Base-by-base conservation (phyloP, 352 stramenopile genomes). In the Plasmopara muralis region DNA sequence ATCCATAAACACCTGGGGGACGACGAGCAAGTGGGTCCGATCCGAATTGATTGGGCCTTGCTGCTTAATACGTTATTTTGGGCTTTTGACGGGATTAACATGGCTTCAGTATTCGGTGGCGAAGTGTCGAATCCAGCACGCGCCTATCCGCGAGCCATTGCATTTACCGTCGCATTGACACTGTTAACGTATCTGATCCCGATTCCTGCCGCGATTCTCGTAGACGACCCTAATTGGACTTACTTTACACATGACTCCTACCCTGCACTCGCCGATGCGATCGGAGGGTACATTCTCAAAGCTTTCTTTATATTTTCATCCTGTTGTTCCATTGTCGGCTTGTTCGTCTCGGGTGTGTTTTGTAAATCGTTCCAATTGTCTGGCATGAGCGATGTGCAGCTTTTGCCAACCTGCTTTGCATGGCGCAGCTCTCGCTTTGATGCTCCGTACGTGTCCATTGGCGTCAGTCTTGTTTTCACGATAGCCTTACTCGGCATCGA, bases 61-160 rank as follows among this genome's bases (percentile, higher is more conserved):
- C 88, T 89, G 25, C 49, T 97, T 9, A 97, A 96, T 62, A 95
- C 91, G 39, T 69, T 97, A 18, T 97, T 97, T 61, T 98, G 89
- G 89, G 94, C 93, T 58, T 83, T 95, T 30, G 96, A 97, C 60
- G 88, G 79, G n/a, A 97, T 94, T 60, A 91, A 97, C 54, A 77
- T 66, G 42, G 86, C 79, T 3, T 88, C 81, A 5, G 74, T 74
- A 6, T 96, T 96, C 62, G 85, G 84, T 7, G 85, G 70, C 6
- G 87, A 98, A 50, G 83, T 96, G n/a, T 57, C 83, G 6, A 81
- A 89, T 61, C 84, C 85, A 2, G 76, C 65, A 5, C 66, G 66
- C 10, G 80, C 69, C 4, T 96, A 93, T 59, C 79, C 85, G 9
- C 61, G 57, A 9, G 64, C 64, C 18, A 67, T 73, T 18, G 40